Evolutionary conservation across 768 basidiomycete species (phyloP), one percentile per base, ranked within the genome.

Genomic region (Leccinum imitatum): DNA sequence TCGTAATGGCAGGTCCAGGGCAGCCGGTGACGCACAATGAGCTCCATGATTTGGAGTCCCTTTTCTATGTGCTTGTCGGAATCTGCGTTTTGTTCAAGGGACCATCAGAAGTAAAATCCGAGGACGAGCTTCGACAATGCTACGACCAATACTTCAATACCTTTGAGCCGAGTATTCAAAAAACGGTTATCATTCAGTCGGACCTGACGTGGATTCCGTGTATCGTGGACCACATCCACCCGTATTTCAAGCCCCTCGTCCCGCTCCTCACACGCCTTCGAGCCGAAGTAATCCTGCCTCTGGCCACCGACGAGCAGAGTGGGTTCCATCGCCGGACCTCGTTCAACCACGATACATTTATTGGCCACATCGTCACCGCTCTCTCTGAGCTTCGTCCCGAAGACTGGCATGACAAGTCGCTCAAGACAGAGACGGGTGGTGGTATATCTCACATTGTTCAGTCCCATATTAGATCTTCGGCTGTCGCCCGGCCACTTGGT

Each of bases 61-160:
- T 25, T 25, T 25, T 25, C 25, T 25, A 25, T 25, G 25, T 25
- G 25, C 25, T 25, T 25, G 25, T 25, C 25, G 6, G 25, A 25
- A 25, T 25, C 25, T 25, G 25, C 25, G 25, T 25, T 25, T 25
- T 25, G 25, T 25, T 25, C 25, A 25, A 6, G 25, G 25, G 25
- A 25, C 25, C 25, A 25, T 25, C 25, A 25, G 25, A 25, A 25
- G 25, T 25, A 25, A 25, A 25, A 25, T 25, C 25, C 5, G 25
- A 25, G 25, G 25, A 25, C 5, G 25, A 25, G 25, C 25, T 25
- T 25, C 5, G 25, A 25, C 25, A 25, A 25, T 25, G 25, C 5
- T 25, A 25, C 25, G 25, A 25, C 25, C 4, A 25, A 25, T 30
- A 53, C 5, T 63, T 60, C 55, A 54, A 57, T 11, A 63, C 52